Evolutionary conservation across 768 basidiomycete species (phyloP).

Genomic region (Amanita thiersii): DNA sequence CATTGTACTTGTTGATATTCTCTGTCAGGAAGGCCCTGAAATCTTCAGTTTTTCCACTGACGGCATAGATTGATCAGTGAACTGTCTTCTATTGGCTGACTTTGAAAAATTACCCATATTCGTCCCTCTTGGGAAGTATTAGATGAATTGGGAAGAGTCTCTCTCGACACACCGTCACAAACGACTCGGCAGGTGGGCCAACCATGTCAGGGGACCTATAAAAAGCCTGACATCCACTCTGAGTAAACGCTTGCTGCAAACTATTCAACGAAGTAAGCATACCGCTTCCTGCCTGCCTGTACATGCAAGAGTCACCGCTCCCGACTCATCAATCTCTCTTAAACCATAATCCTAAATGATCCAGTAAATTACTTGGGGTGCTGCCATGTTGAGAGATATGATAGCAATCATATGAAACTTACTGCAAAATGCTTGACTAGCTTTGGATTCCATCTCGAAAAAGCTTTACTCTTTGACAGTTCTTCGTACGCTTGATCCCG

Average conservation of each 20-base stretch:
- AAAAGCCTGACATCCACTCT: conserved; percentile 13
- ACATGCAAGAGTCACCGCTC: conserved; percentile 11
- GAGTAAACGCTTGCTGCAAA: neutral
- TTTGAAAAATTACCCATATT: conserved; percentile 11
- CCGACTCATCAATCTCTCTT: conserved; percentile 9
- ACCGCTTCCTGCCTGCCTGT: conserved; percentile 14
- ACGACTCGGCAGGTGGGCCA: conserved; percentile 11
- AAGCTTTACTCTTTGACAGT: conserved; percentile 10
- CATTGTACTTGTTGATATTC: conserved; percentile 5
- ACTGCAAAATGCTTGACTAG: conserved; percentile 12
- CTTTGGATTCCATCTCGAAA: conserved; percentile 11
- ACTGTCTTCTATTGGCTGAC: neutral
- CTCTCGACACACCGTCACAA: conserved; percentile 9
- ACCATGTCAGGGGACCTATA: conserved; percentile 13
- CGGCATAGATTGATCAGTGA: neutral
- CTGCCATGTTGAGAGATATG: neutral
- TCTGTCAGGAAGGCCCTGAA: conserved; percentile 14
- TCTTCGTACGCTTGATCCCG: conserved; percentile 6
- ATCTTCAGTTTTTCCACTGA: conserved; percentile 11
- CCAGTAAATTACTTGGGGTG: no score
- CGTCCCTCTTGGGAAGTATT: conserved; percentile 13
- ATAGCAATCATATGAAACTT: neutral
- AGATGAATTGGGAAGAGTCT: conserved; percentile 12
- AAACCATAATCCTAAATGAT: conserved; percentile 9
- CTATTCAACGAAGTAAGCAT: neutral